phyloP scores from a whole-genome alignment of 345 rosid species.

The Combretum micranthum region DNA sequence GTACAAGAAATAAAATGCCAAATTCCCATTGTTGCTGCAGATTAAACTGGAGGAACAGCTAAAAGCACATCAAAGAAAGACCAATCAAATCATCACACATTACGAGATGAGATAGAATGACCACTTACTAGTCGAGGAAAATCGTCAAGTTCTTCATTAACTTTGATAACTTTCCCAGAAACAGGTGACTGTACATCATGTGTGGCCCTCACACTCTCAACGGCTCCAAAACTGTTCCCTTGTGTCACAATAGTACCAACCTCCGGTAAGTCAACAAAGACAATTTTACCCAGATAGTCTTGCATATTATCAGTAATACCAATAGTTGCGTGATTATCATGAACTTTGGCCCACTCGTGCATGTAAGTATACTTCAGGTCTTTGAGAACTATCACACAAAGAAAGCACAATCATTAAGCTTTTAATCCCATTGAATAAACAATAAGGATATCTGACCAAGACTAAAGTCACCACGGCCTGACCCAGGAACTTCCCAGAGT shows the following conservation, averaged over 20 bases:
- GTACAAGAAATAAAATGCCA: no score
- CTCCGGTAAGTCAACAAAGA: conserved; percentile 86
- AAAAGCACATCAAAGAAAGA: no score
- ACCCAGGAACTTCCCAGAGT: no score
- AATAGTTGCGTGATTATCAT: conserved; percentile 62
- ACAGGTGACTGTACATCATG: conserved; percentile 90
- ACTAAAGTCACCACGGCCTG: no score
- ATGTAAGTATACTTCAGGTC: conserved; percentile 79
- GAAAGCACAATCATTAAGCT: conserved; percentile 1
- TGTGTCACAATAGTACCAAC: conserved; percentile 56
- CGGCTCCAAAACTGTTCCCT: conserved; percentile 84
- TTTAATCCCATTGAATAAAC: no score
- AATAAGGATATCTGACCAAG: no score
- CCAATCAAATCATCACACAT: background rate
- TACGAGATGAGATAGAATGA: conserved; percentile 3
- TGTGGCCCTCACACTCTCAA: conserved; percentile 98
- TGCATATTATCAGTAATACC: conserved; percentile 99
- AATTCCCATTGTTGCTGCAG: no score
- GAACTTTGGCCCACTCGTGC: conserved; percentile 93
- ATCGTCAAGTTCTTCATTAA: conserved; percentile 49
- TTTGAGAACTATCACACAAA: conserved; percentile 51
- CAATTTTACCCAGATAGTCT: conserved; percentile 94
- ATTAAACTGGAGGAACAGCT: no score
- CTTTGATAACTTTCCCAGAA: conserved; percentile 75
- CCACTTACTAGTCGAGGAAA: conserved; percentile 80